Evolutionary conservation across 2,329 filamentous ascomycete genomes (phyloP).

Genomic region (Didymella pinodella): DNA sequence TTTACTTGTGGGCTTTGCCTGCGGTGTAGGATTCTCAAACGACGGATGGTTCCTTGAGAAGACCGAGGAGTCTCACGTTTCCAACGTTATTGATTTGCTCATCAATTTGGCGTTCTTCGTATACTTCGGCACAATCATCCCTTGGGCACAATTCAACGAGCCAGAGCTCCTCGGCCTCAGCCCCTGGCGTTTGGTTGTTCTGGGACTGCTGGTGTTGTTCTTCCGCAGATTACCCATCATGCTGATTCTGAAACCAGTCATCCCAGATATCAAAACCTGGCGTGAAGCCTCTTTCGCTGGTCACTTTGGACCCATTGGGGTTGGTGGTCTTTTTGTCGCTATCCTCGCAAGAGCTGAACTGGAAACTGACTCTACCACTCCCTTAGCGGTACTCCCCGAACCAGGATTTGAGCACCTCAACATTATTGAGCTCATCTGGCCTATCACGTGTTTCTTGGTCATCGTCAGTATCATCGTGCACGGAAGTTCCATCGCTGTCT

Average conservation of each 20-base stretch:
- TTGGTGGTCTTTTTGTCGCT: slow-evolving; percentile 94
- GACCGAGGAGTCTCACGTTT: slow-evolving; percentile 97
- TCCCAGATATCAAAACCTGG: slow-evolving; percentile 98
- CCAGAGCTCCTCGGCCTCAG: slow-evolving; percentile 71
- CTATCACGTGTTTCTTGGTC: slow-evolving; percentile 91
- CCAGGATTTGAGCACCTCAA: slow-evolving; percentile 68
- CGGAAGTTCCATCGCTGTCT: slow-evolving; percentile 97
- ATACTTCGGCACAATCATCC: slow-evolving; percentile 95
- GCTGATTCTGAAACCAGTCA: slow-evolving; percentile 87
- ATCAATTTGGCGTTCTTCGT: slow-evolving; percentile 99
- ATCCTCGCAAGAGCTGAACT: slow-evolving; percentile 93
- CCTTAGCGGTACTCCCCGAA: slow-evolving; percentile 69
- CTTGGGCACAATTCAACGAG: slow-evolving; percentile 90
- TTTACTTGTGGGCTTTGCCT: slow-evolving; percentile 90
- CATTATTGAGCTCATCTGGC: slow-evolving; percentile 89
- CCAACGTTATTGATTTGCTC: slow-evolving; percentile 97
- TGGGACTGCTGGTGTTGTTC: slow-evolving; percentile 91
- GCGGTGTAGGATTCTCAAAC: slow-evolving; percentile 98
- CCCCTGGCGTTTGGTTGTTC: slow-evolving; percentile 91
- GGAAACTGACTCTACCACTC: slow-evolving; percentile 77
- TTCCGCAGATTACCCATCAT: slow-evolving; percentile 97
- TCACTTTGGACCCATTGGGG: slow-evolving; percentile 96
- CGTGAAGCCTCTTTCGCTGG: slow-evolving; percentile 95
- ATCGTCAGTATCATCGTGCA: slow-evolving; percentile 94
- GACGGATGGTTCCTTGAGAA: slow-evolving; percentile 99